Percentiles rank a stretch among this genome's conserved stretches.
Conservation (phyloP, 805 yeast genomes). For the Saturnispora ahearnii region DNA sequence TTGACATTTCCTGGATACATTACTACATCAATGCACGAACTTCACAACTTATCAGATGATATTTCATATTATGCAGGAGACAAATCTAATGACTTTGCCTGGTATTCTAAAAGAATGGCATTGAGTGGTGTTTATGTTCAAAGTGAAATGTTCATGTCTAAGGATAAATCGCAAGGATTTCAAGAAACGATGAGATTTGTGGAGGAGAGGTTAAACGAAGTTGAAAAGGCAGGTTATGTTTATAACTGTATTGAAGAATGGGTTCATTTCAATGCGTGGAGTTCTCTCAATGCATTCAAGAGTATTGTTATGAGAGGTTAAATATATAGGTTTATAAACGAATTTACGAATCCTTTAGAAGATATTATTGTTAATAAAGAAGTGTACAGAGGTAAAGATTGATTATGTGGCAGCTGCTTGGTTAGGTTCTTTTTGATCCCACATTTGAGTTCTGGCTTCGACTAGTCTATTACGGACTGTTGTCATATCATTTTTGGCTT, state of each 20-base stretch:
- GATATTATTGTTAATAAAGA: not conserved
- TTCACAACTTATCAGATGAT: constrained; percentile 75
- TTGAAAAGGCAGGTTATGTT: constrained; percentile 47
- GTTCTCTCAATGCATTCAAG: constrained; percentile 56
- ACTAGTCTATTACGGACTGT: not conserved
- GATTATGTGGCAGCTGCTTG: not conserved
- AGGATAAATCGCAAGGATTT: constrained; percentile 52
- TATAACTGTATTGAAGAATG: constrained; percentile 69
- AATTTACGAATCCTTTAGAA: not conserved
- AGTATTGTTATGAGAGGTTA: constrained; percentile 61
- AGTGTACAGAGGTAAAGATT: not conserved
- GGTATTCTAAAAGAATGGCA: constrained; percentile 84
- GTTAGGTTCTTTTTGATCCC: not conserved
- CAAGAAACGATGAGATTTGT: constrained; percentile 57
- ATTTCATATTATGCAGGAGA: constrained; percentile 75
- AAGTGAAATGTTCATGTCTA: constrained; percentile 71
- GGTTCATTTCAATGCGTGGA: constrained; percentile 57
- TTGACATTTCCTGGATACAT: constrained; percentile 59
- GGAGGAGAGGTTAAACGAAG: constrained; percentile 44
- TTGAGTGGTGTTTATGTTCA: constrained; percentile 63
- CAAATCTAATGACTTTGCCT: constrained; percentile 67
- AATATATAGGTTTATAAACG: not conserved
- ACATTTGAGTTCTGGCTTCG: not conserved
- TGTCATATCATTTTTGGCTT: constrained; percentile 2
- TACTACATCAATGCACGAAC: constrained; percentile 49